phyloP scores from a whole-genome alignment of 2,329 filamentous ascomycete genomes.

The Botrytis galanthina region DNA sequence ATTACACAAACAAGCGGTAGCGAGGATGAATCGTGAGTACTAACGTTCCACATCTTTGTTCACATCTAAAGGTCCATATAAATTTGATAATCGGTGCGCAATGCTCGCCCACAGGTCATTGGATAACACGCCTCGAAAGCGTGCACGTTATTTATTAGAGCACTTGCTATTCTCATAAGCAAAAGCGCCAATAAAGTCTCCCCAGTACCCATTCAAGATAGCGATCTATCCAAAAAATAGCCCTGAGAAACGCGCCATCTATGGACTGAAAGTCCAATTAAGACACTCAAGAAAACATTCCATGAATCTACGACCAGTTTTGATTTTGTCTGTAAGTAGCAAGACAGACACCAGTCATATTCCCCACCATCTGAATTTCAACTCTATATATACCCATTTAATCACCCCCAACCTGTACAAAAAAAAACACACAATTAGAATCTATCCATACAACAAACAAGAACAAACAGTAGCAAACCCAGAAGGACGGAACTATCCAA shows the following conservation, averaged over 20 bases:
- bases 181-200: neutral
- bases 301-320: neutral
- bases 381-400: neutral
- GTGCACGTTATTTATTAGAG: neutral
- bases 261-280: fast-evolving
- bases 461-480: neutral
- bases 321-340: fast-evolving
- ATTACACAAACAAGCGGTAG: fast-evolving
- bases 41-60: too few relatives aligned
- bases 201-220: neutral
- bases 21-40: neutral
- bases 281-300: too few relatives aligned
- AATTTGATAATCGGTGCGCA: neutral
- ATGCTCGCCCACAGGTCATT: neutral
- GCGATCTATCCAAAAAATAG: neutral
- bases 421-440: fast-evolving
- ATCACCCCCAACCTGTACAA: fast-evolving
- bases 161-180: fast-evolving
- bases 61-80: neutral
- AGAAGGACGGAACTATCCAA: neutral
- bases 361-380: neutral
- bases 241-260: neutral
- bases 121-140: fast-evolving
- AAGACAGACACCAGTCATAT: fast-evolving
- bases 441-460: neutral